Conservation (phyloP, 2,329 filamentous ascomycete species). For the Epichloe coenophiala region DNA sequence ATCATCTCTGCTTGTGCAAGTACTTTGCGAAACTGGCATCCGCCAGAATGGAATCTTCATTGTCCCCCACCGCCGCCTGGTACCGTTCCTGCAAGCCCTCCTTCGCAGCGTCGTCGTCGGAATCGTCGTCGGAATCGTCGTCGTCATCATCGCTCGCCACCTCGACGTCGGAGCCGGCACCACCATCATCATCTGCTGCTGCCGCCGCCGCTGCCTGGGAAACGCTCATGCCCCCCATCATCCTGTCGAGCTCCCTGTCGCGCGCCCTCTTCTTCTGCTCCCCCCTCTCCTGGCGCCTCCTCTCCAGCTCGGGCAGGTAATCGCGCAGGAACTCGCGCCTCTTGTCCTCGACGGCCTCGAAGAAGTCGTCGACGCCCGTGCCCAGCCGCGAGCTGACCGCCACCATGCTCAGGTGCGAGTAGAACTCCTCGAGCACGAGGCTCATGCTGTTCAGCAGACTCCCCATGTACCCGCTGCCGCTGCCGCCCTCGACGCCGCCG, state of each 20-base stretch:
- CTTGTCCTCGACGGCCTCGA: conserved; percentile 77
- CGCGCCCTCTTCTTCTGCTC: conserved; percentile 56
- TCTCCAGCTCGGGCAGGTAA: conserved; percentile 84
- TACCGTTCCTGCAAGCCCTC: conserved; percentile 65
- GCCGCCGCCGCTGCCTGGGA: too few relatives aligned
- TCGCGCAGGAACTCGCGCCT: conserved; percentile 76
- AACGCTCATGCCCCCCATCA: conserved; percentile 88
- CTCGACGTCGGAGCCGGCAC: conserved; percentile 33
- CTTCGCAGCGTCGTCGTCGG: conserved; percentile 30
- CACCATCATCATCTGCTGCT: neutral
- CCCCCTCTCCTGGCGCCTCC: conserved; percentile 56
- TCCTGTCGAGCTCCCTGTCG: conserved; percentile 73
- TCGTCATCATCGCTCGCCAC: conserved; percentile 44
- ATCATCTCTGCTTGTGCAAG: conserved; percentile 28
- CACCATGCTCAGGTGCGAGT: conserved; percentile 83
- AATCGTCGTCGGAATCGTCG: conserved; percentile 41
- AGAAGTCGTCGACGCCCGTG: conserved; percentile 85
- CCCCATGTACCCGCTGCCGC: conserved; percentile 82
- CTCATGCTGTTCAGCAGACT: conserved; percentile 96
- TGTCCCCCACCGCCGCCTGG: conserved; percentile 55
- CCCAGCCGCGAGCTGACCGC: conserved; percentile 89
- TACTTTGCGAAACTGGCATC: conserved; percentile 52
- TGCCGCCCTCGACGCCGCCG: conserved; percentile 57
- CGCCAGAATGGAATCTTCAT: conserved; percentile 34
- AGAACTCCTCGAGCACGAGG: conserved; percentile 93